Evolutionary conservation across 495 filamentous ascomycete genomes (phyloP), one percentile per base, ranked within the genome.

Genomic region (Aspergillus conjunctus): DNA sequence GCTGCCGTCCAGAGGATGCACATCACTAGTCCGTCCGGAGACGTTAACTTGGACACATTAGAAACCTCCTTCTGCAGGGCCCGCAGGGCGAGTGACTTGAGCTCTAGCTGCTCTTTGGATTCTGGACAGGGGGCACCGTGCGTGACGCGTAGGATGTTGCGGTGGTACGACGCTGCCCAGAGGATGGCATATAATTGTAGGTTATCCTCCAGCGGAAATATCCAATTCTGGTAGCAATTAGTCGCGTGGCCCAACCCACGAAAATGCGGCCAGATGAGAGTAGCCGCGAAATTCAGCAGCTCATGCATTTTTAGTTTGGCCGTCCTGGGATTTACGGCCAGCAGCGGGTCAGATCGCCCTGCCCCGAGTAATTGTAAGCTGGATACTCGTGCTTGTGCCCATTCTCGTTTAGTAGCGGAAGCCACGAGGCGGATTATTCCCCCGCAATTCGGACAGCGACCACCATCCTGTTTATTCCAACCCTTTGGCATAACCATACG

Each of bases 1-100:
- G 55, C 50, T 7, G 58, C 51, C 26, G 50, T 39, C 31, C 30
- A 60, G 30, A 60, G 39, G 48, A 59, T 53, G 49, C 56, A 59
- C 56, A 52, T 54, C 11, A 60, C 55, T 20, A 58, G 7, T 8
- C 43, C 26, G 30, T 58, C 55, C 10, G 55, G 55, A 15, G 55
- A 50, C 9, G 4, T 50, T 14, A 12, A 20, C 7, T 50, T 20
- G 0, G 55, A 32, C 3, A 58, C 32, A 39, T 58, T 58, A 8
- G 44, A 43, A 17, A 58, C 31, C 45, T 58, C 55, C 44, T 37
- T 20, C 55, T 39, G 55, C 44, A 58, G 21, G 6, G 30, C 45
- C 31, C 20, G 43, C 31, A 58, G 55, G 1, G 31, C 55, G 4
- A 58, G 14, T 0, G 5, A 3, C 17, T 39, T 50, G 3, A 58